Evolutionary conservation across 345 rosid genomes (phyloP).

Genomic region (Streptanthus diversifolius): DNA sequence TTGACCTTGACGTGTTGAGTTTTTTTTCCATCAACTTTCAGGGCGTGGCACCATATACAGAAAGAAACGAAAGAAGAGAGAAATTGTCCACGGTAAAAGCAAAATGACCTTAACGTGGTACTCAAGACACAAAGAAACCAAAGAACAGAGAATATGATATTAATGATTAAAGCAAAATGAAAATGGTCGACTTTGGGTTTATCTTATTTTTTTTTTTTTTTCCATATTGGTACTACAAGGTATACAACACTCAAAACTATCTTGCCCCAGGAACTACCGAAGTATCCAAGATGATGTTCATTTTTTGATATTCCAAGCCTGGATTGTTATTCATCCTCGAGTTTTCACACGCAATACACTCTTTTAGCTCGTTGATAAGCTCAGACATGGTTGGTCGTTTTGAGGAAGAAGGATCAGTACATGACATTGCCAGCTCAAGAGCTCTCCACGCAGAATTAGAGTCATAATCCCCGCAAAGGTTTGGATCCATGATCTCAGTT

Average conservation of each 20-base stretch:
- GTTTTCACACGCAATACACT: conserved; percentile 18
- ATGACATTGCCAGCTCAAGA: conserved; percentile 27
- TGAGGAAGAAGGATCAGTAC: neutral
- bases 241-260: neutral
- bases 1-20: too few species aligned
- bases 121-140: too few species aligned
- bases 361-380: conserved; percentile 9
- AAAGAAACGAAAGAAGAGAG: too few species aligned
- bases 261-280: neutral
- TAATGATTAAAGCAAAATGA: too few species aligned
- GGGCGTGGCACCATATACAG: too few species aligned
- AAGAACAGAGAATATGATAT: too few species aligned
- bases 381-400: conserved; percentile 26
- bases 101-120: too few species aligned
- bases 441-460: conserved; percentile 23
- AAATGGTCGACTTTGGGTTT: too few species aligned
- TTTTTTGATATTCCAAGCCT: neutral
- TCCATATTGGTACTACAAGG: too few species aligned
- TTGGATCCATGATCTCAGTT: conserved; percentile 17
- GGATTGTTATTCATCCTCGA: neutral
- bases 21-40: too few species aligned
- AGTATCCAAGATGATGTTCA: neutral
- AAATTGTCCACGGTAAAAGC: too few species aligned
- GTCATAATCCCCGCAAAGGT: neutral
- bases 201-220: too few species aligned